phyloP scores from a whole-genome alignment of 208 protist species.

The Endotrypanum monterogeii region DNA sequence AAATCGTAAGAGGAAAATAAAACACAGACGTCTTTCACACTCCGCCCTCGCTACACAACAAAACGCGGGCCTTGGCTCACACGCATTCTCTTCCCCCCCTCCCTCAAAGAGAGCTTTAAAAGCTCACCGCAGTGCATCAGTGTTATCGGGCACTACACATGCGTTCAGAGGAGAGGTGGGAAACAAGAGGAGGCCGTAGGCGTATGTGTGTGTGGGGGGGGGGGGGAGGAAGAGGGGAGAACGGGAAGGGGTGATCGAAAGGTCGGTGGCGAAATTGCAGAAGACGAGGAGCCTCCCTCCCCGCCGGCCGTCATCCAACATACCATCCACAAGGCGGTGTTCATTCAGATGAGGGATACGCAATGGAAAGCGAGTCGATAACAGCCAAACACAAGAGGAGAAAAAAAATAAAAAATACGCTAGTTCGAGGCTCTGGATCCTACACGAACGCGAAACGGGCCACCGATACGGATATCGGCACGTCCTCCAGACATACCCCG shows the following conservation, averaged over 20 bases:
- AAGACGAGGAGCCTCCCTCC: neutral
- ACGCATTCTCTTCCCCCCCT: neutral
- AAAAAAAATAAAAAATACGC: neutral
- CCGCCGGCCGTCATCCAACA: neutral
- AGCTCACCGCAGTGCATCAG: neutral
- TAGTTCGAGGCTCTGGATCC: neutral
- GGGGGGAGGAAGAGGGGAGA: neutral
- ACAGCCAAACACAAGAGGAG: neutral
- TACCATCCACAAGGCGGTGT: neutral
- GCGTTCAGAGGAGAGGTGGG: neutral
- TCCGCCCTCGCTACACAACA: too few relatives aligned
- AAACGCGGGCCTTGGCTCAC: too few relatives aligned
- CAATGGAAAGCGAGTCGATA: neutral
- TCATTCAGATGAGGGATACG: neutral
- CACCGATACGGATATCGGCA: neutral
- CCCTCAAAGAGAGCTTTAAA: constrained; percentile 20
- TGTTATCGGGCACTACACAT: neutral
- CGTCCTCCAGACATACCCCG: neutral
- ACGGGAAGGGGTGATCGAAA: neutral
- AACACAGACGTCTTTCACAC: too few relatives aligned
- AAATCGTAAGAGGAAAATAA: neutral
- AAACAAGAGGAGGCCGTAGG: too few relatives aligned
- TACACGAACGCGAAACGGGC: neutral
- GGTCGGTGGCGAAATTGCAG: neutral
- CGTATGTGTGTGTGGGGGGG: too few relatives aligned